Conservation (phyloP, 2,329 filamentous ascomycete genomes). For the Fusarium kyushuense region DNA sequence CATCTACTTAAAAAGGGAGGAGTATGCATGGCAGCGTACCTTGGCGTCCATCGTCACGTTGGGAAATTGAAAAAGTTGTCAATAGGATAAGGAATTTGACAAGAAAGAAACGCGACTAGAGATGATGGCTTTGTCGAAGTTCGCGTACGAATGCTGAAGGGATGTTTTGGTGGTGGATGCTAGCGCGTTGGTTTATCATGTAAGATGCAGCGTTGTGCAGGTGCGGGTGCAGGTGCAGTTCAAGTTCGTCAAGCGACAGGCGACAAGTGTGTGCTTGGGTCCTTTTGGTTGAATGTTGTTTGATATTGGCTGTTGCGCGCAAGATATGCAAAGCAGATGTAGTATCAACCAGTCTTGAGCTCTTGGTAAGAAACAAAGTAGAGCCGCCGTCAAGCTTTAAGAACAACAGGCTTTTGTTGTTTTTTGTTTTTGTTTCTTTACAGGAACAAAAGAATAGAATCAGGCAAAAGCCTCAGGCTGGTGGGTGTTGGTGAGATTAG, state of each 20-base stretch:
- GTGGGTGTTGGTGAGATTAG: conserved; percentile 46
- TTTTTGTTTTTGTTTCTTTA: conserved; percentile 36
- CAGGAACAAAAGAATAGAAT: conserved; percentile 30
- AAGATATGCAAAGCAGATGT: conserved; percentile 13
- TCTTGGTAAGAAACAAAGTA: conserved; percentile 2
- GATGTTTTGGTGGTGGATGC: conserved; percentile 26
- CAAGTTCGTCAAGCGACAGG: conserved; percentile 9
- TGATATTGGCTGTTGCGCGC: conserved; percentile 23
- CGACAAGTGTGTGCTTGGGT: conserved; percentile 8
- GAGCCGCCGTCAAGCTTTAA: conserved; percentile 11
- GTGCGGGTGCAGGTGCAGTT: conserved; percentile 13
- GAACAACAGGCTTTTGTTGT: conserved; percentile 34
- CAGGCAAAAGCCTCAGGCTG: conserved; percentile 28
- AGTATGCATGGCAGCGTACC: conserved; percentile 46
- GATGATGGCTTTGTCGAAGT: conserved; percentile 14
- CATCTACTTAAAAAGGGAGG: conserved; percentile 20
- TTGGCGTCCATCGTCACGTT: conserved; percentile 52
- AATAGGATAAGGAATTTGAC: conserved; percentile 29
- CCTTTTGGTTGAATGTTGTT: conserved; percentile 11
- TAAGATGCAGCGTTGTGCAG: conserved; percentile 31
- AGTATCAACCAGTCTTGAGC: conserved; percentile 4
- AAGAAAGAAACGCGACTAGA: conserved; percentile 42
- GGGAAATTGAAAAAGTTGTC: conserved; percentile 28
- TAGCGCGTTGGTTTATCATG: conserved; percentile 40
- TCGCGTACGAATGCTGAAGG: conserved; percentile 28